Percentiles rank a stretch among this genome's conserved stretches.
phyloP scores from a whole-genome alignment of 2,329 filamentous ascomycete genomes.

The Botrytis hyacinthi region DNA sequence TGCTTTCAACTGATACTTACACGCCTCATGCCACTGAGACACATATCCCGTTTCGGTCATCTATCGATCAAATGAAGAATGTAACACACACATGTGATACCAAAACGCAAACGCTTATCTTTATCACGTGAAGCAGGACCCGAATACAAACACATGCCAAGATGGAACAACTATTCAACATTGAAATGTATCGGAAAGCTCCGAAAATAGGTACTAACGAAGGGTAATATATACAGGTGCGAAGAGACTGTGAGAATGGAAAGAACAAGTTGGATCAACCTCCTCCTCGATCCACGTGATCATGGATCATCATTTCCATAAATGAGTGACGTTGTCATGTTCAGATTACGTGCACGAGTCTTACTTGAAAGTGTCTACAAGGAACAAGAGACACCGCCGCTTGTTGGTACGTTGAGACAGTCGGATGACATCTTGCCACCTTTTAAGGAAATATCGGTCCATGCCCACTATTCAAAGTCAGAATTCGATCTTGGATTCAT shows the following conservation, averaged over 20 bases:
- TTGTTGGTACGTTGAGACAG: slow-evolving; percentile 42
- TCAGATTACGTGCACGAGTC: not conserved
- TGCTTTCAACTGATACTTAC: slow-evolving; percentile 5
- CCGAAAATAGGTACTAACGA: not conserved
- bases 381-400: slow-evolving; percentile 23
- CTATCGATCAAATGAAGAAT: slow-evolving; percentile 10
- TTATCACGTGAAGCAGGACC: slow-evolving; percentile 1
- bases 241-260: not conserved
- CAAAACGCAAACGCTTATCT: not conserved
- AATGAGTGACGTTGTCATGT: not conserved
- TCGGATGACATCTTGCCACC: slow-evolving; percentile 48
- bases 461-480: slow-evolving; percentile 46
- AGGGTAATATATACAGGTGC: not conserved
- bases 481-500: not conserved
- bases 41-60: not conserved
- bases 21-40: slow-evolving; percentile 3
- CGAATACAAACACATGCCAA: not conserved
- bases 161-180: not conserved
- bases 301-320: not conserved
- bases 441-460: slow-evolving; percentile 48
- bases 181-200: slow-evolving; percentile 1
- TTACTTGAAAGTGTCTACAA: not conserved
- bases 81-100: not conserved
- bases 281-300: not conserved
- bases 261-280: not conserved